A percentile compares a stretch with the other conserved stretches of the same genome.
Evolutionary conservation across 108 stramenopile genomes (phyloP).

Genomic region (Parietichytrium sp.): DNA sequence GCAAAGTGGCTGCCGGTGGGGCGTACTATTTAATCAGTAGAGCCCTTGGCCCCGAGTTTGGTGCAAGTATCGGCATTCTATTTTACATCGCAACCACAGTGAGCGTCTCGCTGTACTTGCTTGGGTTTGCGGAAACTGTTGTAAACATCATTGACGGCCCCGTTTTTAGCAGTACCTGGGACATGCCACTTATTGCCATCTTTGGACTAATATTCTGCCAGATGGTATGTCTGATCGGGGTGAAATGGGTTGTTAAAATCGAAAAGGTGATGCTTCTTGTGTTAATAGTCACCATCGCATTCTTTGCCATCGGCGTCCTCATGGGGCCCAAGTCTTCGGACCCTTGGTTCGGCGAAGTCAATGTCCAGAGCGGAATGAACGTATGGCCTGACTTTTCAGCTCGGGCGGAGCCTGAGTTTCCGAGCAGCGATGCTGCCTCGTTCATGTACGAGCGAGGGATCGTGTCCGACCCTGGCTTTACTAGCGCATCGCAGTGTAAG

Average conservation of each 20-base stretch:
- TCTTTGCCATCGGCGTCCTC: slow-evolving; percentile 21
- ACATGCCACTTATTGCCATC: background rate
- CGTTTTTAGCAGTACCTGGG: background rate
- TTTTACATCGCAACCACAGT: slow-evolving; percentile 71
- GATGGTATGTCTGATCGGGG: background rate
- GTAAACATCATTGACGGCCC: background rate
- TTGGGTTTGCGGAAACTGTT: slow-evolving; percentile 20
- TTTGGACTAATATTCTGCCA: background rate
- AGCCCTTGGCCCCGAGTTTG: slow-evolving; percentile 69
- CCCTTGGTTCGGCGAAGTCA: background rate
- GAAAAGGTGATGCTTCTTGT: slow-evolving; percentile 1
- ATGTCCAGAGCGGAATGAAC: background rate
- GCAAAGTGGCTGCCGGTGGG: slow-evolving; percentile 65
- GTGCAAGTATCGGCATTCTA: slow-evolving; percentile 65
- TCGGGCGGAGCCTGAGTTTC: background rate
- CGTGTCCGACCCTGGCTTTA: background rate
- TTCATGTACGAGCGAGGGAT: too few species aligned
- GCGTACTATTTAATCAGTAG: slow-evolving; percentile 71
- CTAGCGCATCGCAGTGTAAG: background rate
- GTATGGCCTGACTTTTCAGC: background rate
- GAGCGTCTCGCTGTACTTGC: slow-evolving; percentile 43
- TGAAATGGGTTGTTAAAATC: background rate
- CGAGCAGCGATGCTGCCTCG: too few species aligned
- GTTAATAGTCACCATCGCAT: background rate
- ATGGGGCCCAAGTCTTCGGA: background rate